Evolutionary conservation across 176 grass and related monocot species (phyloP).

Genomic region (Oryza coarctata): DNA sequence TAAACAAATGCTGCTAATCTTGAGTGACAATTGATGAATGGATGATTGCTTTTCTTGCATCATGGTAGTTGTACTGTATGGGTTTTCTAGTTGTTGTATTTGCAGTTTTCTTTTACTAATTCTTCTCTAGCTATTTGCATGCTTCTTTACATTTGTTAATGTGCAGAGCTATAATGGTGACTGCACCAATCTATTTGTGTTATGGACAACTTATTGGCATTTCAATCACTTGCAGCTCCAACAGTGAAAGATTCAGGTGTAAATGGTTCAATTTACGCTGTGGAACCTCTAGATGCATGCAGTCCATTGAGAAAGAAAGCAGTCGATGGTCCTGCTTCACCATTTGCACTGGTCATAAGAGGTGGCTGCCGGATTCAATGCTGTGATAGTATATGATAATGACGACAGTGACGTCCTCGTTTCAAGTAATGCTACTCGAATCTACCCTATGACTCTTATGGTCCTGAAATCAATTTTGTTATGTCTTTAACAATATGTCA

Average conservation of each 20-base stretch:
- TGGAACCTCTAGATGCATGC: constrained; percentile 75
- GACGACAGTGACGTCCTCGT: constrained; percentile 51
- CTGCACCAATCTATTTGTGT: not conserved
- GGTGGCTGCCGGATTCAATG: constrained; percentile 81
- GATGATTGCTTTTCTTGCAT: not conserved
- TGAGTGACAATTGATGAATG: not conserved
- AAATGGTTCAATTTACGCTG: constrained; percentile 58
- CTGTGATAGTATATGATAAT: constrained; percentile 77
- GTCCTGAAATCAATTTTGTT: not conserved
- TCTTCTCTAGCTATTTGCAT: not conserved
- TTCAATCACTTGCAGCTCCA: constrained; percentile 56
- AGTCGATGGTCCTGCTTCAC: constrained; percentile 33
- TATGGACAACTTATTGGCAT: not conserved
- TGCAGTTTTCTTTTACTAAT: not conserved
- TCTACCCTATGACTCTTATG: constrained; percentile 10
- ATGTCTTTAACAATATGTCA: not conserved
- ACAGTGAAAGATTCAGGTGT: constrained; percentile 60
- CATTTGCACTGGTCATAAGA: constrained; percentile 78
- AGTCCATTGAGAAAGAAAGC: constrained; percentile 52
- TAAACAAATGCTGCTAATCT: not conserved
- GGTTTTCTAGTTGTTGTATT: not conserved
- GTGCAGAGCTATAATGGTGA: not conserved
- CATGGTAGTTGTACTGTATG: constrained; percentile 3
- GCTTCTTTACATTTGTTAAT: not conserved
- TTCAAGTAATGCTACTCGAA: constrained; percentile 67